phyloP scores from a whole-genome alignment of 1,284 basidiomycete genomes.

The Naganishia cerealis region DNA sequence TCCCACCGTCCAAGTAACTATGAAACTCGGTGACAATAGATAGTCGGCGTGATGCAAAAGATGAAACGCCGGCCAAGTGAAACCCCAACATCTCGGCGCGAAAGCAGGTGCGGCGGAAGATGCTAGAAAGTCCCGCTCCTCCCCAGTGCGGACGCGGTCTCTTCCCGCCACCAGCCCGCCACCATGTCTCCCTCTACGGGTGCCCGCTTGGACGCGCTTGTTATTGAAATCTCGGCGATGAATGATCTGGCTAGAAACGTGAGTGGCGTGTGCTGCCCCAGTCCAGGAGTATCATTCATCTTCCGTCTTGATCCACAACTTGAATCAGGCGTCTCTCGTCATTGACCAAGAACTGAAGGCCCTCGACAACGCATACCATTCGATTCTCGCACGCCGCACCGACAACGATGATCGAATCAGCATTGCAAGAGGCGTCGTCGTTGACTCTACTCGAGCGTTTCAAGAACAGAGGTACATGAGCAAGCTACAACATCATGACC shows the following conservation, averaged over 20 bases:
- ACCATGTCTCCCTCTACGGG: background rate
- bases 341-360: background rate
- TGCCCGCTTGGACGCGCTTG: background rate
- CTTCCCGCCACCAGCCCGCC: background rate
- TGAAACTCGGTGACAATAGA: no score
- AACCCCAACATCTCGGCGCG: no score
- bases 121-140: no score
- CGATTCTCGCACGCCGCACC: background rate
- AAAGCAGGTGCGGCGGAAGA: no score
- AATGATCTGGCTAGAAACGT: constrained; percentile 3
- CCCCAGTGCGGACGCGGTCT: no score
- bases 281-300: no score
- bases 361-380: background rate
- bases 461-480: no score
- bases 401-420: background rate
- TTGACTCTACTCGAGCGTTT: no score
- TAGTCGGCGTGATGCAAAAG: background rate
- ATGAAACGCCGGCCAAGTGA: no score
- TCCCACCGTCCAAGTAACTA: no score
- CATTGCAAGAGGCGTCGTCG: no score
- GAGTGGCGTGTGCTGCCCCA: background rate
- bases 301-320: background rate
- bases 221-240: background rate
- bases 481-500: no score
- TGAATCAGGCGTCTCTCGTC: background rate